Evolutionary conservation across 2,329 filamentous ascomycete genomes (phyloP), one percentile per base, ranked within the genome.

Genomic region (Coniochaeta sp.): DNA sequence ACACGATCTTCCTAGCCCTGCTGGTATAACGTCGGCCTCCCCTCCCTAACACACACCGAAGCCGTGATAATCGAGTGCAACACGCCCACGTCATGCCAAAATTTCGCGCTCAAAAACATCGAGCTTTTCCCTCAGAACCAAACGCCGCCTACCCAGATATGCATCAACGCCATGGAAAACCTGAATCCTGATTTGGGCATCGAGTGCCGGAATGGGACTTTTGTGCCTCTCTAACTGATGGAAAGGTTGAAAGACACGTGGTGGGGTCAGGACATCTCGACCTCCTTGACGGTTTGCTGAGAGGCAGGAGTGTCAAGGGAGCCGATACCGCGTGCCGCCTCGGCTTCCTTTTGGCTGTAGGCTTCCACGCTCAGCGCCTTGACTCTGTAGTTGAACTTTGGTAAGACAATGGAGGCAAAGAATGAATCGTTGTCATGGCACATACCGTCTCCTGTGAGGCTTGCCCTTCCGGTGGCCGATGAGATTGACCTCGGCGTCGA

Each of bases 381-480:
- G 59, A 96, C 77, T 72, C 93, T 96, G 64, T 59, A 34, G 36
- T 58, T 61, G 59, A 61, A 14, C 66, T 63, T 67, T 47, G 66
- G 62, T 58, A 59, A 59, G 22, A 28, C 2, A 47, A 36, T 56
- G n/a, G n/a, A 34, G 12, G 22, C 19, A 8, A 2, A 22, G 7
- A 9, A 30, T 44, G 36, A 55, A 55, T 42, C n/a, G 40, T 28
- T 34, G 54, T 28, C 47, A 56, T 16, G 26, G 69, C 74, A 65
- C 38, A 4, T 70, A 91, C 90, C 89, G 89, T 79, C 92, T 86
- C 83, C 93, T 97, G 77, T 99, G 95, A 65, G 90, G 91, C 77
- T 97, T 99, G 67, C 91, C 91, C 73, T 89, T 91, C 60, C 81
- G 81, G 75, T 99, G 95, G 30, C 84, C 81, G 38, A 82, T 79